Base-by-base conservation (phyloP, 2,329 filamentous ascomycete genomes). In the Biscogniauxia marginata region DNA sequence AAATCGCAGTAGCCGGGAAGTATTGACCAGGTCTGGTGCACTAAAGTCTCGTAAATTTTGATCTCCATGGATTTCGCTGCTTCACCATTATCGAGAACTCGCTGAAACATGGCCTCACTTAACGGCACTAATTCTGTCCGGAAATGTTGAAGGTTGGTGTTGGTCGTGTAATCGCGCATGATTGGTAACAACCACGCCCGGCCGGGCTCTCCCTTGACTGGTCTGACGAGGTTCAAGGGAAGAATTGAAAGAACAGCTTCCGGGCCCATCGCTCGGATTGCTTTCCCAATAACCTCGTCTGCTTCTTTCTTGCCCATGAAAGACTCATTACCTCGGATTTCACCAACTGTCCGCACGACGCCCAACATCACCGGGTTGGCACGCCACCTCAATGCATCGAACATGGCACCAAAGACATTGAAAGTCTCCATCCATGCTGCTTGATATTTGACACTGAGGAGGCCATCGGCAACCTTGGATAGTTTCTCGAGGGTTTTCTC, bases 241-340 rank as follows among this genome's bases (percentile, higher is more conserved):
- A 99, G 80, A 20, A 96, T 86, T 1, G 84, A 81, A 24, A 99
- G 82, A 0, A 97, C 89, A 3, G 87, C 85, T 63, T 92, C 89
- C 0, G 95, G 91, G 0, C 95, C 95, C 86, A 97, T 95, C 7
- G 91, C 91, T 61, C 87, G 84, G 60, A 98, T 86, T 4, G 93
- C 95, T 68, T 90, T 90, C 16, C 91, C 90, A 49, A 99, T 84
- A 8, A 99, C 89, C 54, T 89, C 86, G 67, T 99, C 95, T 1
- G 93, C 93, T 70, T 98, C 90, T 73, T 96, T 96, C 78, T 98
- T 99, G 52, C 91, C 91, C 55, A 88, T 82, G 74, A 99, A 99
- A 0, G 91, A 89, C 21, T 95, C 87, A 66, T 91, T 96, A 58
- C 88, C 85, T 57, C 95, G 88, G 53, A 99, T 82, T 60, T 96